These are phyloP conservation scores for Lyophyllum semitale DNA, from an alignment of 768 basidiomycete species.

Conservation along the genomic window DNA sequence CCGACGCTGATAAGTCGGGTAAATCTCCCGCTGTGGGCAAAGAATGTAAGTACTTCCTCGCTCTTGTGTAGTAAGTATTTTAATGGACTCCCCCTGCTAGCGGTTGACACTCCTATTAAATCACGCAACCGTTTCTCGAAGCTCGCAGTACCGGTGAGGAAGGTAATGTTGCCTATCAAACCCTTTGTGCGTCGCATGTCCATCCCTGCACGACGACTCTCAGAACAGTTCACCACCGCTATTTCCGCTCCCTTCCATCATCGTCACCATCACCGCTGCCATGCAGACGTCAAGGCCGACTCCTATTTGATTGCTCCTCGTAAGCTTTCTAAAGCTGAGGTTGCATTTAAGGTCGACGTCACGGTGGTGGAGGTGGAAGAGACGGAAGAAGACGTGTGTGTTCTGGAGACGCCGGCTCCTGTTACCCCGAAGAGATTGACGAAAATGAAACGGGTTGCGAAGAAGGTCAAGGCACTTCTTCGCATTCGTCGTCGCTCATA, in stretches of 20 bases:
- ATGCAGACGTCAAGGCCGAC: not conserved
- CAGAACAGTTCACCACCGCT: not conserved
- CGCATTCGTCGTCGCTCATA: not conserved
- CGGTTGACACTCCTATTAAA: not conserved
- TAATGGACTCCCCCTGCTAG: not conserved
- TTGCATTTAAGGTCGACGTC: not conserved
- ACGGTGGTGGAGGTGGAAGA: not conserved
- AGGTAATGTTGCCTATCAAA: not conserved
- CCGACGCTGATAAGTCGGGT: not conserved
- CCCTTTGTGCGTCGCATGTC: constrained; percentile 12
- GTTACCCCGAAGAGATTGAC: not conserved
- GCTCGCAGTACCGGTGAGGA: constrained; percentile 2
- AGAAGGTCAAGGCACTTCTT: not conserved
- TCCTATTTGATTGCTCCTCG: constrained; percentile 7
- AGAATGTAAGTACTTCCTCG: not conserved
- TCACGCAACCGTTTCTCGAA: constrained; percentile 6
- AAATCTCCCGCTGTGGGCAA: not conserved
- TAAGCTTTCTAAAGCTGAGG: not conserved
- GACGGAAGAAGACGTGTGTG: not conserved
- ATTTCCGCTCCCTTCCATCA: not conserved
- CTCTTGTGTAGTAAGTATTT: not conserved
- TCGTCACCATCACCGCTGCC: not conserved
- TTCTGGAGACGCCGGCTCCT: not conserved
- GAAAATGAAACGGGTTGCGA: not conserved
- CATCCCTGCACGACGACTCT: not conserved